Base-by-base conservation (phyloP, 805 yeast genomes). In the Ogataea corticis region DNA sequence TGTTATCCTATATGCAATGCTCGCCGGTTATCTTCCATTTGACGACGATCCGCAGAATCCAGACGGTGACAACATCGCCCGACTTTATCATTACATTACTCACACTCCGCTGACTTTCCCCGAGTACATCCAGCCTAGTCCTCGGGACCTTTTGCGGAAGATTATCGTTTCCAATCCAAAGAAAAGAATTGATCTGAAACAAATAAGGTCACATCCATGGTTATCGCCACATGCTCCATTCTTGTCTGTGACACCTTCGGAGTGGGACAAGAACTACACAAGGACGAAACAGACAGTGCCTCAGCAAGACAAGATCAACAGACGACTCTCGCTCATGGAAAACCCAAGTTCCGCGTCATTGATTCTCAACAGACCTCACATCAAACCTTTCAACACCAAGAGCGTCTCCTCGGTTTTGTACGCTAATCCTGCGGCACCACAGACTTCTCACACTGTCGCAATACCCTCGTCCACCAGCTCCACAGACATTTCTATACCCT, bases 21-120 rank as follows among this genome's bases (percentile, higher is more conserved):
- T 94, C 39, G 92, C 98, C 0, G 99, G 99, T 2, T 94, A 94
- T 66, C 74, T 94, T 49, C 99, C 99, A 1, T 94, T 89, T 72
- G 99, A 94, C 62, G 99, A 94, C 66, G 99, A 94, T 65, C 94
- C 96, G 16, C 85, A 86, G 44, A 94, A 94, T 61, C 98, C 97
- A 29, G 97, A 92, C 63, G 96, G 97, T 41, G 87, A 91, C 45
- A 95, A 94, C 66, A 92, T 94, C 61, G 87, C 91, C 17, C 83
- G 85, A 61, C 73, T 94, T 49, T 94, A 94, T 69, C 87, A 85
- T 61, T 94, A 94, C 69, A 94, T 94, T 52, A 89, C 97, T 18
- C 76, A 83, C 41, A 89, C 97, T 1, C 88, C 96, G 3, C 73
- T 94, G 58, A 94, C 97, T 3, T 94, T 94, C 67, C 99, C 99